phyloP scores from a whole-genome alignment of 306 rosid genomes.

The Vigna mungo region DNA sequence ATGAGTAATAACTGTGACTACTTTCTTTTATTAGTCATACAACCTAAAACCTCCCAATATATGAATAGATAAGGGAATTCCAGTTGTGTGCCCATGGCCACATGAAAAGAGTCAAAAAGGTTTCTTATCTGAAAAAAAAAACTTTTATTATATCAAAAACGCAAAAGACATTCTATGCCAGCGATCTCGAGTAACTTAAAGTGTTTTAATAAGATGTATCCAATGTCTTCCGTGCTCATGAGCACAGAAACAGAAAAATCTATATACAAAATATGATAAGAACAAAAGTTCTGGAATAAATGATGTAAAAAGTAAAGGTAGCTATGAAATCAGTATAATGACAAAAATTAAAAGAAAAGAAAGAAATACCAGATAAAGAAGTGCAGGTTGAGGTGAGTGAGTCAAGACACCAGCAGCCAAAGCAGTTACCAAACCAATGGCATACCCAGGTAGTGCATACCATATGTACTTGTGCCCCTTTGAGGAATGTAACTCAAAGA shows the following conservation, averaged over 20 bases:
- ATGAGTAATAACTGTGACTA: constrained; percentile 12
- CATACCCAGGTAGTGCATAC: constrained; percentile 98
- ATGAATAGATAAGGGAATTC: background rate
- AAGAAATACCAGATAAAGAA: constrained; percentile 83
- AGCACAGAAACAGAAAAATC: background rate
- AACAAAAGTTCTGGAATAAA: constrained; percentile 19
- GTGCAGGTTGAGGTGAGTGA: constrained; percentile 95
- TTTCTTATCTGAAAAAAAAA: background rate
- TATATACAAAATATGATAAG: background rate
- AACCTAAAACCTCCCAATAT: constrained; percentile 7
- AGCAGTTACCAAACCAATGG: constrained; percentile 87
- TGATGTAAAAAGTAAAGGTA: background rate
- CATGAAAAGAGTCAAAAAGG: background rate
- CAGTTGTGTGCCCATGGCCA: background rate
- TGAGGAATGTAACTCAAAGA: constrained; percentile 75
- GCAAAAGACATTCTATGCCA: background rate
- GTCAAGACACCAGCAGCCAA: constrained; percentile 94
- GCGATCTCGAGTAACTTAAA: background rate
- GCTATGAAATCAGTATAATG: constrained; percentile 9
- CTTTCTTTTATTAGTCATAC: constrained; percentile 12
- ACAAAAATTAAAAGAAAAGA: constrained; percentile 20
- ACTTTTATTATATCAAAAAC: background rate
- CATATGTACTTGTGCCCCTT: constrained; percentile 97
- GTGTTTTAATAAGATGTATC: background rate
- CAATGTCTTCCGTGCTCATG: background rate